A percentile compares a stretch with the other conserved stretches of the same genome.
Evolutionary conservation across 2,329 filamentous ascomycete genomes (phyloP).

Genomic region (Apiospora malaysiana): DNA sequence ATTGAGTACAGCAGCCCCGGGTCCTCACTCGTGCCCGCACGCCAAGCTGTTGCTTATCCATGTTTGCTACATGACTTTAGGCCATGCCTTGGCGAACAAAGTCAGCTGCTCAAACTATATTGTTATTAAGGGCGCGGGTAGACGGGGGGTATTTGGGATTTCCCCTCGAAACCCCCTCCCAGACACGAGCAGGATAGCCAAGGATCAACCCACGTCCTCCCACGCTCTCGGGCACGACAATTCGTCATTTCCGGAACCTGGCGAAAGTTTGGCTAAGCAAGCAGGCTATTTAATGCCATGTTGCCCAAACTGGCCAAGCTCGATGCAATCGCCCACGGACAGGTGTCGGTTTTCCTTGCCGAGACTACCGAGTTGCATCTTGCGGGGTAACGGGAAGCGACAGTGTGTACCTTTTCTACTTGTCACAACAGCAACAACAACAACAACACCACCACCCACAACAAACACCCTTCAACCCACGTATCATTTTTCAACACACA

Average conservation of each 20-base stretch:
- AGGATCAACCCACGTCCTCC: background rate
- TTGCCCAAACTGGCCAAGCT: background rate
- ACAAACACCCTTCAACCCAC: background rate
- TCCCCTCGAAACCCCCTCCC: background rate
- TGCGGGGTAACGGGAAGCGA: constrained; percentile 5
- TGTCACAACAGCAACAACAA: background rate
- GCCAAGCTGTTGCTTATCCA: background rate
- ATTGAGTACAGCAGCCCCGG: background rate
- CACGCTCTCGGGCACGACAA: background rate
- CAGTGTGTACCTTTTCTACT: background rate
- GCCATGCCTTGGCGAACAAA: background rate
- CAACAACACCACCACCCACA: background rate
- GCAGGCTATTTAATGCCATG: background rate
- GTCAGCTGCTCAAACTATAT: background rate
- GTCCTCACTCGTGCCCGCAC: background rate
- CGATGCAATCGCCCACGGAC: background rate
- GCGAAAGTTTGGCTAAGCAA: background rate
- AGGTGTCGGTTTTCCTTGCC: background rate
- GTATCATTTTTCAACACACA: background rate
- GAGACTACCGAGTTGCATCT: constrained; percentile 1
- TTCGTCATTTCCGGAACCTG: background rate
- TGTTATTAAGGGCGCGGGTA: background rate
- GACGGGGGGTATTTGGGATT: background rate
- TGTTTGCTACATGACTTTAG: background rate
- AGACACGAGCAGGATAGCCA: background rate